Evolutionary conservation across 108 stramenopile species (phyloP), one percentile per base, ranked within the genome.

Genomic region (Schizochytrium sp.): DNA sequence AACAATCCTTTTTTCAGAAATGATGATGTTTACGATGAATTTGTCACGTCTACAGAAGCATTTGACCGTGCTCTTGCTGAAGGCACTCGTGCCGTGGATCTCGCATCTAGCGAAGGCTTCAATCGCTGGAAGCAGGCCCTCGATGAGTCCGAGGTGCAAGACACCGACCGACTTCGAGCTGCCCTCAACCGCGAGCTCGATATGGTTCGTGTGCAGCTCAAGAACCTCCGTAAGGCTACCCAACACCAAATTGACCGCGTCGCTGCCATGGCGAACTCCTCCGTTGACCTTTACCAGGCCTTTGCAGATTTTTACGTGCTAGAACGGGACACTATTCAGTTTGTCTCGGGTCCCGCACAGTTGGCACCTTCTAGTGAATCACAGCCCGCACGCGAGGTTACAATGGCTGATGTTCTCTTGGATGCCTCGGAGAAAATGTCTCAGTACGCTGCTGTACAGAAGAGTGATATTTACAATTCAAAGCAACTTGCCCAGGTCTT

Each of bases 251-350:
- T 28, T 13, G 76, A 83, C 15, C 47, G 53, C 0, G 28, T 83
- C 38, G 28, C 13, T 17, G 53, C 53, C 47, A n/a, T 83, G 0
- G 76, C 76, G 17, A n/a, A 38, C 1, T 83, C 76, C 53, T 83
- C 76, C 38, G 8, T 83, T 38, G 76, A 83, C 50, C 76, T 83
- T 1, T 83, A 47, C 47, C 76, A 83, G 47, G 45, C 76, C 15
- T 83, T 83, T 55, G 76, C 76, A 10, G 76, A 83, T 53, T 55
- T 83, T 49, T 83, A 83, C 76, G 45, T 83, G 17, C 45, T 83
- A 10, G 76, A 83, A 53, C 76, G 76, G 15, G 76, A 83, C 47
- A 47, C 50, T 1, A 50, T 83, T 55, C 76, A 83, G 47, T 28
- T 83, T 49, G 50, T 83, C 15, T 49, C 76, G 15, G 76, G 76